Base-by-base conservation (phyloP, 768 basidiomycete genomes). In the Megacollybia marginata region DNA sequence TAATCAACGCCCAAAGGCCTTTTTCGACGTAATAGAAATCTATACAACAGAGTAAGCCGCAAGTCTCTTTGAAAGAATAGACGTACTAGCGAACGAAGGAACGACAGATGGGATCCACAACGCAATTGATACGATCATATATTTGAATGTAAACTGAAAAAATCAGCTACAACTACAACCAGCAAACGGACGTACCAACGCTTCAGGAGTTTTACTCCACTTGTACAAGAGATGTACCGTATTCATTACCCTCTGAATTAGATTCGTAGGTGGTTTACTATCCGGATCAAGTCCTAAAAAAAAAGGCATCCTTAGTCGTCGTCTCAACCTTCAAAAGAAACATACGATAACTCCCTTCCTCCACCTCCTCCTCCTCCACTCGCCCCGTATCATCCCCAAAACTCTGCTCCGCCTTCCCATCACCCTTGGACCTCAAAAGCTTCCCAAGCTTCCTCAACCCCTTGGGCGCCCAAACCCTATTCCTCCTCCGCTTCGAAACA, bases 1-100 rank as follows among this genome's bases (percentile, higher is more conserved):
- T 81, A 57, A 82, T 78, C 44, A 81, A 61, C 5, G 77, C 77
- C 78, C 74, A 81, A 4, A 79, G 47, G 5, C 74, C 74, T 49
- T 73, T 74, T 47, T 75, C 53, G 2, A 56, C 52, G 48, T 76
- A 78, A 35, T 69, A 68, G 54, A 73, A 73, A 31, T 63, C 72
- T 73, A 46, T 2, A 45, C 15, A 40, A 13, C 38, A 8, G 38
- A 3, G 38, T 28, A 28, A 28, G 23, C 23, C 2, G 2, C 23
- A 28, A n/a, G 10, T 11, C 33, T 15, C 32, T 23, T 13, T 13
- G n/a, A 8, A 48, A 43, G 9, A 28, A 12, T 18, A 19, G 3
- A 70, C 71, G 56, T 53, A 74, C 72, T 62, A 5, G 78, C 77
- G 35, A 69, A 70, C 1, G 45, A 56, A 16, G 51, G 57, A 47